These are phyloP conservation scores for Cercospora sp. DNA, from an alignment of 2,329 filamentous ascomycete genomes.

Conservation along the genomic window DNA sequence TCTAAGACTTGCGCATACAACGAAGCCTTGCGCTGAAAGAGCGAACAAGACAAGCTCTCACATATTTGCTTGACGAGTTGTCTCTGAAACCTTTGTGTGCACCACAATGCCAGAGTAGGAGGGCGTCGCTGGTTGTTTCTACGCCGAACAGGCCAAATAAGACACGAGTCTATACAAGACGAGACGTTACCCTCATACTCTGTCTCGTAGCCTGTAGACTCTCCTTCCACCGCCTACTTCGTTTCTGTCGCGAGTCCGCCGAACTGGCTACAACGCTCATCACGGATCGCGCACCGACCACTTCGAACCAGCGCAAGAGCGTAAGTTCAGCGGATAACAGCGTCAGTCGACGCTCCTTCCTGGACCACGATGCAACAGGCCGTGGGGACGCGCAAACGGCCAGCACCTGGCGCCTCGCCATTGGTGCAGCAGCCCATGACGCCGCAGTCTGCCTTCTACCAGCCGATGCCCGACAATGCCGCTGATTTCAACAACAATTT, in stretches of 20 bases:
- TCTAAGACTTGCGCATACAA: neutral
- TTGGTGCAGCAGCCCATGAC: slow-evolving; percentile 54
- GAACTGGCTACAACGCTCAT: neutral
- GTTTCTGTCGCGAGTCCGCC: neutral
- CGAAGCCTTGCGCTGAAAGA: neutral
- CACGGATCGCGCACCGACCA: neutral
- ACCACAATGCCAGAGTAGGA: slow-evolving; percentile 5
- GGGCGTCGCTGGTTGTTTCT: slow-evolving; percentile 9
- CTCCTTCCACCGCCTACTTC: slow-evolving; percentile 2
- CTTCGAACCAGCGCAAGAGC: neutral
- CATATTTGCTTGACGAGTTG: neutral
- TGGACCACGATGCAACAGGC: slow-evolving; percentile 27
- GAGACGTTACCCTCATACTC: neutral
- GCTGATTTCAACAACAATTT: slow-evolving; percentile 34
- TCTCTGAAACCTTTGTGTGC: slow-evolving; percentile 11
- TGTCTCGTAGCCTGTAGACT: slow-evolving; percentile 6
- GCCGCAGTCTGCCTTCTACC: slow-evolving; percentile 36
- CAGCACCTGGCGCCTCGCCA: slow-evolving; percentile 71
- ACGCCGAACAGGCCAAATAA: slow-evolving; percentile 10
- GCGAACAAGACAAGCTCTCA: slow-evolving; percentile 4
- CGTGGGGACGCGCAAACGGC: slow-evolving; percentile 60
- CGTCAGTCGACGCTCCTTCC: neutral
- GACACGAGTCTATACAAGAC: slow-evolving; percentile 7
- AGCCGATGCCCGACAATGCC: slow-evolving; percentile 51
- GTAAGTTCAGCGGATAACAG: neutral